Base-by-base conservation (phyloP, 2,329 filamentous ascomycete species). In the Trichoderma brevicompactum region DNA sequence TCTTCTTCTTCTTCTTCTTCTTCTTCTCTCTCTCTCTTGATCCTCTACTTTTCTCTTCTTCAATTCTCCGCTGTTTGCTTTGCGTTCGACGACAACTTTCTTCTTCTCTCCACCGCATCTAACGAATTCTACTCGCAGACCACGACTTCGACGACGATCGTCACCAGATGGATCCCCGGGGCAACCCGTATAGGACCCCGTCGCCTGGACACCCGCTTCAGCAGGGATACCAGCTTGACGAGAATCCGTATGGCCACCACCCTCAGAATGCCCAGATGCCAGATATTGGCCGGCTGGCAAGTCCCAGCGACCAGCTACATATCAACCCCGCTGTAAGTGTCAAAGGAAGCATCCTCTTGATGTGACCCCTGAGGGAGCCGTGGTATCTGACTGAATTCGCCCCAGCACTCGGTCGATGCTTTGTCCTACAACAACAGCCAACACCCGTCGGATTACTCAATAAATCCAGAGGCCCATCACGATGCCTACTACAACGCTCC, bases 401-500 rank as follows among this genome's bases (percentile, higher is more conserved):
- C 44, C 10, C 46, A 85, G 83, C 82, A 85, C 73, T 87, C 85
- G 4, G 75, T 84, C 8, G 83, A 83, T 60, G 82, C 81, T 70
- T 69, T 87, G 17, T 79, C 78, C 10, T 83, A 85, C 66, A 81
- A 81, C 36, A 79, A 77, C 60, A 79, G 77, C 64, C 77, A 78
- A 63, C 76, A 77, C 67, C 84, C 86, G 48, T 82, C 83, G 65
- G 90, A 93, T 64, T 94, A 95, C 76, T 82, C 88, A 4, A 79
- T 97, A 67, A 88, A 92, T 73, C 93, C 94, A 9, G 89, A 96
- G 75, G 88, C 89, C 65, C 92, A 97, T 73, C 92, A 95, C 74
- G 92, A 97, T 77, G 86, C 87, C 64, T 97, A 97, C 80, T 94
- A 91, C 76, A 92, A 89, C 71, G 87, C 90, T 70, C 90, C 92